Conservation (phyloP, 305 asterid species). For the Ilex paraguariensis region DNA sequence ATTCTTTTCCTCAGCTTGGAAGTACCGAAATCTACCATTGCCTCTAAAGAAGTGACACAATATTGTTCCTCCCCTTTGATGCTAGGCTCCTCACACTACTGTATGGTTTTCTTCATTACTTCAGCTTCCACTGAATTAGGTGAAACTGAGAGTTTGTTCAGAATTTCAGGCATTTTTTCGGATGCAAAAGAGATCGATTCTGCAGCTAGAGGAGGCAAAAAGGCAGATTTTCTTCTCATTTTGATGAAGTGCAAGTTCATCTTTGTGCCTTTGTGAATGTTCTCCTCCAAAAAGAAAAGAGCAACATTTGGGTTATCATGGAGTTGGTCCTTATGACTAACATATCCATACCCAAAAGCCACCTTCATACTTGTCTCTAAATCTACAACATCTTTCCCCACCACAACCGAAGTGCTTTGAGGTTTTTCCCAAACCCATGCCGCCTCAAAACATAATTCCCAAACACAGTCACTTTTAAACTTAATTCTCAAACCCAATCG, state of each 20-base stretch:
- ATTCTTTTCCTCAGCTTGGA: slow-evolving; percentile 15
- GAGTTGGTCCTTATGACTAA: slow-evolving; percentile 2
- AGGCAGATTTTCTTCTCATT: not conserved
- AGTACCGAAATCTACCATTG: slow-evolving; percentile 15
- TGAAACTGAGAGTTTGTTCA: not conserved
- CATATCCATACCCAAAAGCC: not conserved
- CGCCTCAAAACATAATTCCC: too few species aligned
- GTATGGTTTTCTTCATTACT: slow-evolving; percentile 8
- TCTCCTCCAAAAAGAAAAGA: slow-evolving; percentile 12
- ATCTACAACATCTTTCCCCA: too few species aligned
- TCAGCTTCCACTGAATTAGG: slow-evolving; percentile 7
- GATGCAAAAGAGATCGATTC: slow-evolving; percentile 10
- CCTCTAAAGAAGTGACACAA: slow-evolving; percentile 18
- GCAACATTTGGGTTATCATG: not conserved
- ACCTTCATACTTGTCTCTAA: not conserved
- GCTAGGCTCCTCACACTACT: slow-evolving; percentile 16
- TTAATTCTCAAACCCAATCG: too few species aligned
- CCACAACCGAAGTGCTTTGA: too few species aligned
- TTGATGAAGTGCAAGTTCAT: slow-evolving; percentile 11
- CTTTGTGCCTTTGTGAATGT: slow-evolving; percentile 9
- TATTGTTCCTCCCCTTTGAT: slow-evolving; percentile 13
- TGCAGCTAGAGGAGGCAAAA: slow-evolving; percentile 5
- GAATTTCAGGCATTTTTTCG: not conserved
- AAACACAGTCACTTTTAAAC: too few species aligned
- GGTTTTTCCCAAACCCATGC: too few species aligned